Conservation (phyloP, 1,284 basidiomycete species). For the Grifola frondosa region DNA sequence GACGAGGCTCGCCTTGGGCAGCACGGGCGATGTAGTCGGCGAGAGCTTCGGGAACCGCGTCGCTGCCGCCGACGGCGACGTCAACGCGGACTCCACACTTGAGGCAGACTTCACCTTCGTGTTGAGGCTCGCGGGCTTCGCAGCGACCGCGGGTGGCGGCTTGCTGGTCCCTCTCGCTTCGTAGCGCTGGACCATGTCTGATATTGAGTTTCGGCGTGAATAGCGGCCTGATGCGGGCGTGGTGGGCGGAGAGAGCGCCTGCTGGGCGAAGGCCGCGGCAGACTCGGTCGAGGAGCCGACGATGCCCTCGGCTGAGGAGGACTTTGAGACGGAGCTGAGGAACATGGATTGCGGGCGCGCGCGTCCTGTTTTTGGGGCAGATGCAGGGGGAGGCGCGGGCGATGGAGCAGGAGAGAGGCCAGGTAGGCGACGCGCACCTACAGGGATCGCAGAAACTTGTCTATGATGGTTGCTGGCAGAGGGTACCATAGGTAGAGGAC, state of each 20-base stretch:
- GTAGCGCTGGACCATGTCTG: conserved; percentile 78
- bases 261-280: conserved; percentile 41
- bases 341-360: conserved; percentile 75
- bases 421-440: conserved; percentile 9
- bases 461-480: conserved; percentile 29
- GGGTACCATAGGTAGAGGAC: conserved; percentile 14
- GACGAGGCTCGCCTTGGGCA: conserved; percentile 23
- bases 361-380: conserved; percentile 24
- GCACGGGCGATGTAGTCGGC: conserved; percentile 28
- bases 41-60: conserved; percentile 33
- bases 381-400: conserved; percentile 13
- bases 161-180: conserved; percentile 55
- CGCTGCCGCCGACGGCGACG: conserved; percentile 30
- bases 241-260: conserved; percentile 25
- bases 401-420: conserved; percentile 10
- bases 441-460: conserved; percentile 14
- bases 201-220: conserved; percentile 69
- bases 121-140: conserved; percentile 34
- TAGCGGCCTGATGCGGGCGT: conserved; percentile 32
- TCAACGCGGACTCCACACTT: conserved; percentile 6
- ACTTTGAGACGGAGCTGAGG: conserved; percentile 51
- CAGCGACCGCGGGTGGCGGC: conserved; percentile 18
- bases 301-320: conserved; percentile 32
- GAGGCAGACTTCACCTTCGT: conserved; percentile 21
- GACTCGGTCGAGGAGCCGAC: conserved; percentile 30